phyloP scores from a whole-genome alignment of 345 rosid species.

The sweet orange (Citrus sinensis) region DVS_A1.0 CM039162.1:27853501-27854000 shows the following conservation, averaged over 20 bases:
- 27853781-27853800: slow-evolving; percentile 35
- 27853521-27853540: too few species aligned
- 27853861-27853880: slow-evolving; percentile 93
- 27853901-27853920: slow-evolving; percentile 82
- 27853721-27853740: background rate
- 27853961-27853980: slow-evolving; percentile 93
- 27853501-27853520: too few species aligned
- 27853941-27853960: slow-evolving; percentile 62
- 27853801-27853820: slow-evolving; percentile 7
- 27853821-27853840: slow-evolving; percentile 7
- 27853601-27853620: background rate
- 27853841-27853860: slow-evolving; percentile 61
- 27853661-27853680: background rate
- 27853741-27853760: background rate
- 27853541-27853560: too few species aligned
- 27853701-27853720: background rate
- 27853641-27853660: background rate
- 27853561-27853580: too few species aligned
- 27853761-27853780: slow-evolving; percentile 78
- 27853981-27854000: slow-evolving; percentile 96
- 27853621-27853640: background rate
- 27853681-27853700: background rate
- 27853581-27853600: too few species aligned
- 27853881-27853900: slow-evolving; percentile 70
- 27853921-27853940: slow-evolving; percentile 55